Base-by-base conservation (phyloP, 2,329 filamentous ascomycete species). In the Diaporthe destruens region DNA sequence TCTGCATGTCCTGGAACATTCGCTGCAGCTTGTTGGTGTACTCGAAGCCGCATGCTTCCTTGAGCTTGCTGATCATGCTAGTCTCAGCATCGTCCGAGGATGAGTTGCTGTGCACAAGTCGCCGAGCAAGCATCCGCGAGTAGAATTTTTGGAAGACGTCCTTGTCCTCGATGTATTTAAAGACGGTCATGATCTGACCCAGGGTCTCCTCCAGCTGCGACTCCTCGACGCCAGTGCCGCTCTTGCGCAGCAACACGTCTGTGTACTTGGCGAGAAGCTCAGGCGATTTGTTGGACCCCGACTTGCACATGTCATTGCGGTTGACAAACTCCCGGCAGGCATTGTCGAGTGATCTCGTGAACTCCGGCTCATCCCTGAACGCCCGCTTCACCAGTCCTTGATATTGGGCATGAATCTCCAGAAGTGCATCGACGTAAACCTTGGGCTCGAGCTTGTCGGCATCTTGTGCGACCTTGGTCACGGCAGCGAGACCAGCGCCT, bases 61-160 rank as follows among this genome's bases (percentile, higher is more conserved):
- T 99, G 76, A 99, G 87, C 85, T 98, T 99, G 86, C 94, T 95
- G 82, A 99, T 99, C 96, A 99, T 99, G 85, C 94, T 98, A 0
- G 95, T 98, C 86, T 99, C 96, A 1, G 96, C 96, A 83, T 99
- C 96, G 77, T 98, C 95, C 2, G 95, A 98, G 3, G 96, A 96
- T 0, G 96, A 98, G 81, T 93, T 98, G 81, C 93, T 95, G 82
- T 98, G 94, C 23, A 99, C 96, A 71, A 99, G 86, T 78, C 96
- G 94, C 81, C 97, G 94, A 65, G 96, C 96, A 77, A 99, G 86
- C 92, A 98, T 98, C 75, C 95, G 93, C 2, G 96, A 97, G 84
- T 99, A 99, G 84, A 98, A 99, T 83, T 98, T 99, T 83, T 98
- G 96, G 88, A 99, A 99, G 6, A 99, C 97, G 80, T 99, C 96